These are phyloP conservation scores for Lathyrus aphaca DNA, from an alignment of 306 rosid species.

Conservation along the genomic window DNA sequence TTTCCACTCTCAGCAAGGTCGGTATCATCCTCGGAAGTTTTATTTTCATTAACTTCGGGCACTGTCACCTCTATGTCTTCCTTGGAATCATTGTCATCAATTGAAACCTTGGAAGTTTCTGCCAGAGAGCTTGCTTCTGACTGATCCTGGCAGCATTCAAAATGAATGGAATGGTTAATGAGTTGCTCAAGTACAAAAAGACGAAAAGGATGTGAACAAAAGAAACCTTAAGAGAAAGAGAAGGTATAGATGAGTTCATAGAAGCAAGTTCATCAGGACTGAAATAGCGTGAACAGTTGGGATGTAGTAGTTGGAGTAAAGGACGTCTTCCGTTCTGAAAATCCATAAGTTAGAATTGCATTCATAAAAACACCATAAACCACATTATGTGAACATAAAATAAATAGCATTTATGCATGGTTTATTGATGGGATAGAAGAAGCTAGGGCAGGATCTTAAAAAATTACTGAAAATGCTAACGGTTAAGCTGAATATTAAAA, in stretches of 20 bases:
- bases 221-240: constrained; percentile 73
- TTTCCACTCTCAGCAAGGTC: constrained; percentile 76
- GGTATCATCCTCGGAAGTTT: constrained; percentile 47
- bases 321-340: constrained; percentile 84
- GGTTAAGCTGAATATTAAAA: constrained; percentile 17
- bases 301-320: constrained; percentile 77
- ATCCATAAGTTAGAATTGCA: constrained; percentile 31
- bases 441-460: constrained; percentile 9
- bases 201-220: constrained; percentile 7
- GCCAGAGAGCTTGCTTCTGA: constrained; percentile 47
- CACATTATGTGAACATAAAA: constrained; percentile 13
- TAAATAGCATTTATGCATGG: constrained; percentile 17
- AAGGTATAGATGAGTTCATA: constrained; percentile 71
- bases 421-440: constrained; percentile 9
- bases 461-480: constrained; percentile 16
- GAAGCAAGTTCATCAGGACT: constrained; percentile 81
- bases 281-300: constrained; percentile 80
- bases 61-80: constrained; percentile 42
- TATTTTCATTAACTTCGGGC: constrained; percentile 46
- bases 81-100: constrained; percentile 50
- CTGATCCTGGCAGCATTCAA: constrained; percentile 50
- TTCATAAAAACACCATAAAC: constrained; percentile 12
- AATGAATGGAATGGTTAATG: constrained; percentile 29
- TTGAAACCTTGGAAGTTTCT: constrained; percentile 47
- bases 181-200: constrained; percentile 17